Evolutionary conservation across 169 alveolate genomes (phyloP).

Genomic region (Babesia divergens): DNA sequence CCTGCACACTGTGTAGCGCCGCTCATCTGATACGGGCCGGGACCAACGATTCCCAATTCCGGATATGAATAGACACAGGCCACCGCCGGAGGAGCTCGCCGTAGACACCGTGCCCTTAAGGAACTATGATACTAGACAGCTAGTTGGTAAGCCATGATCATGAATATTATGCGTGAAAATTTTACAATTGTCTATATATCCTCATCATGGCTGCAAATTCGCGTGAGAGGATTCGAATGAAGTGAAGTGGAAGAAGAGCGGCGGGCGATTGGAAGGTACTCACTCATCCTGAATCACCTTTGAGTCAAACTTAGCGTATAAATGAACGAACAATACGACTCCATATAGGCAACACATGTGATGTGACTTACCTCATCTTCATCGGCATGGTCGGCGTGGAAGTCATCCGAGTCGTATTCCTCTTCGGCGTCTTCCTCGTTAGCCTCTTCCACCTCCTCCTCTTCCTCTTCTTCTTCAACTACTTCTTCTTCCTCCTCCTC

Average conservation of each 20-base stretch:
- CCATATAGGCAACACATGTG: not conserved
- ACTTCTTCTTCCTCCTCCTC: slow-evolving; percentile 56
- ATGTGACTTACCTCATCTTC: slow-evolving; percentile 52
- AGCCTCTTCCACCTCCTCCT: slow-evolving; percentile 27
- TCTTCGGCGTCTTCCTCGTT: slow-evolving; percentile 66
- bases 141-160: too few relatives aligned
- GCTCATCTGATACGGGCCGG: too few relatives aligned
- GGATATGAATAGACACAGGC: not conserved
- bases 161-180: slow-evolving; percentile 3
- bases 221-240: not conserved
- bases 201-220: not conserved
- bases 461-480: slow-evolving; percentile 44
- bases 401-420: slow-evolving; percentile 44
- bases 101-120: too few relatives aligned
- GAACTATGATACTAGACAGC: too few relatives aligned
- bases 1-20: too few relatives aligned
- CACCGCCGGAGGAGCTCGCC: not conserved
- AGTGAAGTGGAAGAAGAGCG: not conserved
- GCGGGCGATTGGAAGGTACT: not conserved
- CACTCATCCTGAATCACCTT: slow-evolving; percentile 13
- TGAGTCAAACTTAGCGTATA: not conserved
- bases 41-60: not conserved
- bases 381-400: slow-evolving; percentile 51
- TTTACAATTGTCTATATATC: not conserved
- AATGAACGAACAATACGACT: not conserved